These are phyloP conservation scores for Tylopilus sp. DNA, from an alignment of 768 basidiomycete genomes.

Conservation along the genomic window DNA sequence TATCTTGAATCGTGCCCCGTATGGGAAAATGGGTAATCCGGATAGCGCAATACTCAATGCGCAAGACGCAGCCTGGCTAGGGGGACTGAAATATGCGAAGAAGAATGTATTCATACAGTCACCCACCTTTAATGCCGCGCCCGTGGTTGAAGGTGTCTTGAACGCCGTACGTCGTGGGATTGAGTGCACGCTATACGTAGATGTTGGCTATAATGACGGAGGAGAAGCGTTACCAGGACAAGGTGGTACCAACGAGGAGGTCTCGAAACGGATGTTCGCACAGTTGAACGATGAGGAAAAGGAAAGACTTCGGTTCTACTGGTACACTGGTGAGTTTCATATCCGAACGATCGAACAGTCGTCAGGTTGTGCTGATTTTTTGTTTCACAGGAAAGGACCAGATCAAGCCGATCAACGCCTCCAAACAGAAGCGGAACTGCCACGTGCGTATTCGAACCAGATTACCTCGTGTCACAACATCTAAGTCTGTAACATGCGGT, in stretches of 20 bases:
- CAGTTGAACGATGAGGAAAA: slow-evolving; percentile 43
- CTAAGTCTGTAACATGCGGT: neutral
- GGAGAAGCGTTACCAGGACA: slow-evolving; percentile 64
- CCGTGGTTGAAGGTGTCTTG: slow-evolving; percentile 55
- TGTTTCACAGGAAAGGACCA: slow-evolving; percentile 52
- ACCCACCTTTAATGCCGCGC: slow-evolving; percentile 66
- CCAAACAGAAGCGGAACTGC: slow-evolving; percentile 66
- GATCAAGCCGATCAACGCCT: slow-evolving; percentile 60
- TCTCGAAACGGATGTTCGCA: slow-evolving; percentile 56
- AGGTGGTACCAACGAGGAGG: slow-evolving; percentile 72
- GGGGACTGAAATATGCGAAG: slow-evolving; percentile 56
- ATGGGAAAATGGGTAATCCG: slow-evolving; percentile 49
- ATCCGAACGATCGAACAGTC: neutral
- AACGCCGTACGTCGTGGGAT: slow-evolving; percentile 61
- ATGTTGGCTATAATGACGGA: slow-evolving; percentile 54
- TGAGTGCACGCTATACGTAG: slow-evolving; percentile 56
- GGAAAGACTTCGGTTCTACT: slow-evolving; percentile 47
- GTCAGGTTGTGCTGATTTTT: neutral
- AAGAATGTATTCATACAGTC: slow-evolving; percentile 71
- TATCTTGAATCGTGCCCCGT: slow-evolving; percentile 59
- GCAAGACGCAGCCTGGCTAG: slow-evolving; percentile 68
- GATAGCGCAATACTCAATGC: slow-evolving; percentile 44
- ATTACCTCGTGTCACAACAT: neutral
- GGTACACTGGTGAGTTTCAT: slow-evolving; percentile 43
- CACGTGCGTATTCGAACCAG: slow-evolving; percentile 39